Evolutionary conservation across 2,329 filamentous ascomycete species (phyloP), one percentile per base, ranked within the genome.

Genomic region (Leptographium procerum): DNA sequence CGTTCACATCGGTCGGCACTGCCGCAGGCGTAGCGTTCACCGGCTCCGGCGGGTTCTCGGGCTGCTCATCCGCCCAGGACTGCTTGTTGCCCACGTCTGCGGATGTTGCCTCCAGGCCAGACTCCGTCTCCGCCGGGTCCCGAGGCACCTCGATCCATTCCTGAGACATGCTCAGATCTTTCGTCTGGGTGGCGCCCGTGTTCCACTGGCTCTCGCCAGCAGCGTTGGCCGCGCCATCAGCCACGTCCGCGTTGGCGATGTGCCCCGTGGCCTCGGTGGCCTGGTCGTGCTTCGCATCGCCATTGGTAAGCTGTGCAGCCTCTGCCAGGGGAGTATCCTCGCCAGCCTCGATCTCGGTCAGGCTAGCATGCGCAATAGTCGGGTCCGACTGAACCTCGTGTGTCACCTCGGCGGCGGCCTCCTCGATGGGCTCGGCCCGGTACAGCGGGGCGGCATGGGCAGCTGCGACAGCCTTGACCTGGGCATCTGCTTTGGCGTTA

Each of bases 31-130:
- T 22, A 4, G 24, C 19, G 13, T 47, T 19, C 13, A 52, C 11
- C 13, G 36, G 68, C 76, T 73, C 33, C 70, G 64, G 43, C 70
- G 70, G 58, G 69, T 63, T 71, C 60, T 84, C 82, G 22, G 86
- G 82, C 65, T 88, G 82, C 61, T 94, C 88, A 66, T 95, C 90
- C 29, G 89, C 89, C 89, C 89, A 95, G 66, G 85, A 90, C 68
- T 87, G 84, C 33, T 77, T 77, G 66, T 79, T 78, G 57, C 73
- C 68, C 45, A 74, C 71, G 10, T 75, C 74, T 8, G 82, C 83
- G 52, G 84, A 81, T n/a, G 81, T 83, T 29, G 83, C 82, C 52
- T 78, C 73, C 48, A 83, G 69, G 43, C 82, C 83, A 43, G 79
- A 83, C 61, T 94, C 88, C 6, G 87, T 86, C 76, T 95, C 90